Percentiles rank a stretch among this genome's conserved stretches.
phyloP scores from a whole-genome alignment of 2,329 filamentous ascomycete species.

The Colletotrichum noveboracense region DNA sequence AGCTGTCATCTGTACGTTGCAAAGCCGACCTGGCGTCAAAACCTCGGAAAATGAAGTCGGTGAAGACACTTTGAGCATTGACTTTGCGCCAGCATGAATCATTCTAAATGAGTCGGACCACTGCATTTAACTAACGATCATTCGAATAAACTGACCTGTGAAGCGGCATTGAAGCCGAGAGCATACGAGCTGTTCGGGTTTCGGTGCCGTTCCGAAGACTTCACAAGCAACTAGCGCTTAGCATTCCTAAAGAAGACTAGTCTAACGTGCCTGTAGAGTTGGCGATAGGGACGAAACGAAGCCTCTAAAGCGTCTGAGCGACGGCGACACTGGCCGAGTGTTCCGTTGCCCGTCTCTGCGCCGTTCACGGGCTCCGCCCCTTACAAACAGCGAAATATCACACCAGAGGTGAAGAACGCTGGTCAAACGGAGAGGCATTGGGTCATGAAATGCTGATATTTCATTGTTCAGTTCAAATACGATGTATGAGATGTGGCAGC shows the following conservation, averaged over 20 bases:
- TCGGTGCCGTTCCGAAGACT: not conserved
- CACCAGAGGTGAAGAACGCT: not conserved
- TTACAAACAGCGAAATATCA: not conserved
- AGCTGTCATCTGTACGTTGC: not conserved
- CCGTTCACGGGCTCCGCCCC: not conserved
- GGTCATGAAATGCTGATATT: not conserved
- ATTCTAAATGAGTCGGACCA: not conserved
- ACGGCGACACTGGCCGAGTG: not conserved
- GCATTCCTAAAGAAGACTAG: not conserved
- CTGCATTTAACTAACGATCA: not conserved
- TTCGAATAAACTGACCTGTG: not conserved
- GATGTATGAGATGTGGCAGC: not conserved
- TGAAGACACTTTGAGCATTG: not conserved
- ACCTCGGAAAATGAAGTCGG: not conserved
- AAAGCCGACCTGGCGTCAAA: not conserved
- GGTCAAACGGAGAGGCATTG: not conserved
- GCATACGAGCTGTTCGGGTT: not conserved
- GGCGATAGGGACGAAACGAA: not conserved
- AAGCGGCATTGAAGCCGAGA: not conserved
- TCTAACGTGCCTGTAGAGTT: not conserved
- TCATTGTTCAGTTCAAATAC: not conserved
- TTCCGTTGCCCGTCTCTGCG: not conserved
- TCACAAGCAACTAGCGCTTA: not conserved
- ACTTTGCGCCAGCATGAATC: rapidly evolving
- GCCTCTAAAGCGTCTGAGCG: not conserved